Evolutionary conservation across 345 rosid species (phyloP).

Genomic region (Theobroma cacao): DNA sequence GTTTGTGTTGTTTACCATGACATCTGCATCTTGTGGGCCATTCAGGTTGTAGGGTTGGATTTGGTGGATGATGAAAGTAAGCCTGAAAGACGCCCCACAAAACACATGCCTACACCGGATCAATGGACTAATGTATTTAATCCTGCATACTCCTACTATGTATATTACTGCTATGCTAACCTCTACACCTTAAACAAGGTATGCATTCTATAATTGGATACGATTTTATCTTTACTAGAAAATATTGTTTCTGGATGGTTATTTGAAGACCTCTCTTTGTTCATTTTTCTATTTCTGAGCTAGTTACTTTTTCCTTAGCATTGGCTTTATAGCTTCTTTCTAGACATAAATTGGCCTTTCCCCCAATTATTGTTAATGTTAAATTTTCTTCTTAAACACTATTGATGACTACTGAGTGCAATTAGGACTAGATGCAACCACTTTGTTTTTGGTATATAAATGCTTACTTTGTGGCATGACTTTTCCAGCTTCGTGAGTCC

Average conservation of each 20-base stretch:
- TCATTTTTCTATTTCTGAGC: neutral
- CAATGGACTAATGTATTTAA: slow-evolving; percentile 97
- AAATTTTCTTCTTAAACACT: neutral
- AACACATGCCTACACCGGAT: slow-evolving; percentile 99
- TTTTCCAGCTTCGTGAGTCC: slow-evolving; percentile 89
- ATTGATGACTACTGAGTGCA: too few relatives aligned
- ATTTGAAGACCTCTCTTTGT: neutral
- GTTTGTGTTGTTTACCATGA: neutral
- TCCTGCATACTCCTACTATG: slow-evolving; percentile 96
- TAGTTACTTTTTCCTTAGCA: neutral
- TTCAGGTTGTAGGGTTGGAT: slow-evolving; percentile 97
- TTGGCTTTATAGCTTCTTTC: neutral
- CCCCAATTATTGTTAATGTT: neutral
- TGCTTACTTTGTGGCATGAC: slow-evolving; percentile 16
- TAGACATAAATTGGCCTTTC: neutral
- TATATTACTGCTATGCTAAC: slow-evolving; percentile 92
- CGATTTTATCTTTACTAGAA: neutral
- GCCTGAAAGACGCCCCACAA: slow-evolving; percentile 99
- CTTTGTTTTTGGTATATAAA: slow-evolving; percentile 2
- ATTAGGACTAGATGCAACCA: neutral
- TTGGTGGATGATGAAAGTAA: slow-evolving; percentile 99
- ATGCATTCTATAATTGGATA: neutral
- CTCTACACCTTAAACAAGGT: slow-evolving; percentile 95
- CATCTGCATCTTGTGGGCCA: slow-evolving; percentile 10
- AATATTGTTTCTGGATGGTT: slow-evolving; percentile 1